Evolutionary conservation across 148 eudicot species (phyloP).

Genomic region (Fagopyrum homotropicum): DNA sequence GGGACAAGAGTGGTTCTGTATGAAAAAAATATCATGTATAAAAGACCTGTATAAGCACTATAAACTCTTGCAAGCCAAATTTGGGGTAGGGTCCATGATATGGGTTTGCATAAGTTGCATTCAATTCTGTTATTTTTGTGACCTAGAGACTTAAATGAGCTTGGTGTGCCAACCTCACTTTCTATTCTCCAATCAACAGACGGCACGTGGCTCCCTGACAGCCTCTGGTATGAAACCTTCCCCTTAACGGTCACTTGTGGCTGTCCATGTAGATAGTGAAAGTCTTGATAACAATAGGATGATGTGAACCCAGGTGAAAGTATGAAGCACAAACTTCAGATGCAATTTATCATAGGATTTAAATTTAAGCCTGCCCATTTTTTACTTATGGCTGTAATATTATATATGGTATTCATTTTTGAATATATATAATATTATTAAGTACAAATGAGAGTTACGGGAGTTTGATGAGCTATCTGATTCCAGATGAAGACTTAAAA

Average conservation of each 20-base stretch:
- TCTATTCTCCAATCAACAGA: background rate
- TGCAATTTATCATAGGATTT: background rate
- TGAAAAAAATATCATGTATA: background rate
- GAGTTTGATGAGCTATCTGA: background rate
- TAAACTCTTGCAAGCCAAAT: background rate
- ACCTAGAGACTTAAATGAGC: background rate
- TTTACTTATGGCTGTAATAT: background rate
- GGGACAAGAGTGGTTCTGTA: background rate
- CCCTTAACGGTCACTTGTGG: conserved; percentile 8
- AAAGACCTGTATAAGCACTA: background rate
- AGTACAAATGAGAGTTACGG: conserved; percentile 6
- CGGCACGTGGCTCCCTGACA: conserved; percentile 5
- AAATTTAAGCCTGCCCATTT: background rate
- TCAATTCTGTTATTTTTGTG: background rate
- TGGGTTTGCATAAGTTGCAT: conserved; percentile 2
- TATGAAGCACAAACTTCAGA: background rate
- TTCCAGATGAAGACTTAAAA: conserved; percentile 3
- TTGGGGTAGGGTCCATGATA: conserved; percentile 5
- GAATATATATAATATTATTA: background rate
- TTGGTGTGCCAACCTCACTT: background rate
- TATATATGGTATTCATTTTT: background rate
- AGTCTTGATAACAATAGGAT: conserved; percentile 8
- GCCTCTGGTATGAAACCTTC: background rate
- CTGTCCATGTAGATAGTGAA: conserved; percentile 10
- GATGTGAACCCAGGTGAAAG: background rate